Percentiles rank a stretch among this genome's conserved stretches.
phyloP scores from a whole-genome alignment of 2,329 filamentous ascomycete species.

The Ophiostoma fasciatum region DNA sequence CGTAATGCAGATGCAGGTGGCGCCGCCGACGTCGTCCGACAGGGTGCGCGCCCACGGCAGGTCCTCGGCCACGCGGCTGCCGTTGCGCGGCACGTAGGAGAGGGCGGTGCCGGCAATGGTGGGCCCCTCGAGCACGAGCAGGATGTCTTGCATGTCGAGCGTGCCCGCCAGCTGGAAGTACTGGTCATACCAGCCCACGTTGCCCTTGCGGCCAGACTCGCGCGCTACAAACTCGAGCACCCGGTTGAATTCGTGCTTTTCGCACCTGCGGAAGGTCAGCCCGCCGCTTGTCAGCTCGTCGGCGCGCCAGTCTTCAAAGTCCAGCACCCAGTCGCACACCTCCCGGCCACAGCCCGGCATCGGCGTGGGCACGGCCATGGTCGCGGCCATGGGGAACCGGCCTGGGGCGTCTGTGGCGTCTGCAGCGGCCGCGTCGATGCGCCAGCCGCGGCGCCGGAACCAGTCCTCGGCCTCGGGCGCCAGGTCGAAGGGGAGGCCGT shows the following conservation, averaged over 20 bases:
- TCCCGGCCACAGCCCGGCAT: constrained; percentile 32
- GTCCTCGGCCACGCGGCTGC: constrained; percentile 31
- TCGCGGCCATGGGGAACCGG: too few species aligned
- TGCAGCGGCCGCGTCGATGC: constrained; percentile 24
- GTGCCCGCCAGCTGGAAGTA: constrained; percentile 36
- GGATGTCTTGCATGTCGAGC: constrained; percentile 33
- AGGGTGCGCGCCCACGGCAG: constrained; percentile 40
- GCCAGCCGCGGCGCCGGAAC: constrained; percentile 41
- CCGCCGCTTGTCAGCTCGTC: constrained; percentile 25
- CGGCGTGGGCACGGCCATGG: too few species aligned
- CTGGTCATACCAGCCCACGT: constrained; percentile 45
- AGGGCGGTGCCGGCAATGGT: constrained; percentile 38
- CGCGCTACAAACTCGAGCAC: constrained; percentile 35
- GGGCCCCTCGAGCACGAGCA: constrained; percentile 35
- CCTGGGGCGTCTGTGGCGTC: too few species aligned
- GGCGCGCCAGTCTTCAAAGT: constrained; percentile 33
- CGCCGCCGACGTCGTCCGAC: constrained; percentile 36
- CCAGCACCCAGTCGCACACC: constrained; percentile 38
- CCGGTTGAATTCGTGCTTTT: constrained; percentile 27
- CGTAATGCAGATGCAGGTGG: constrained; percentile 44
- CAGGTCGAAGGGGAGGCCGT: constrained; percentile 33
- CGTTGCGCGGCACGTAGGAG: constrained; percentile 33
- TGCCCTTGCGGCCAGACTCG: constrained; percentile 29
- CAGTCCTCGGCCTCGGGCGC: constrained; percentile 28
- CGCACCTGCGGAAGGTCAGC: constrained; percentile 30